Evolutionary conservation across 139 green algal genomes (phyloP), one percentile per base, ranked within the genome.

Genomic region (Chlorella sp.): DNA sequence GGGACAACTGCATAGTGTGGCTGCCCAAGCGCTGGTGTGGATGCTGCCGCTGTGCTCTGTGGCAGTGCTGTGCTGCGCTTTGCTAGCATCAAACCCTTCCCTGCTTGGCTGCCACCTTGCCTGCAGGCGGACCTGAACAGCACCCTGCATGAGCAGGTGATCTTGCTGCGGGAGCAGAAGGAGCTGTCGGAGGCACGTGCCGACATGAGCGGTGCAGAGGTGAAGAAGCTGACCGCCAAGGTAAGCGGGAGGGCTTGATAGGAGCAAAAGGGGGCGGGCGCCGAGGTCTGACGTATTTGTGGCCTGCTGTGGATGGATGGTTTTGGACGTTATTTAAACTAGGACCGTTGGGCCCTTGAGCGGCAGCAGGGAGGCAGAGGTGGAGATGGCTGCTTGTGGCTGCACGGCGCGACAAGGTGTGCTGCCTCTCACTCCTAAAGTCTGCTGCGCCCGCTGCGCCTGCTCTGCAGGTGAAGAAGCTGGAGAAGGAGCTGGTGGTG

Each of bases 401-500:
- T 57, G 48, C 48, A 57, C 7, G 48, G 9, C 48, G 48, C 48
- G 9, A 71, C 21, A 71, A 16, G 7, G 24, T 26, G 64, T 71
- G 64, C 64, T 4, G 24, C 24, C 68, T 36, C 71, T 37, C 32
- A 5, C 68, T 78, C 2, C 32, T 78, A 1, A 34, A 18, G 14
- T 9, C 0, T 30, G 11, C 71, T 5, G 68, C 22, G 68, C 28
- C 48, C 9, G 48, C 48, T 57, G 37, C 77, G 77, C 71, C 28
- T 37, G 28, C 71, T 79, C 19, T 22, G 24, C 93, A 93, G 57
- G 96, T 98, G 69, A 92, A 93, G 30, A 85, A 86, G 26, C 91
- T 98, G 78, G 94, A 97, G 90, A 85, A 83, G 4, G 94, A 95
- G 2, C 94, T 95, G 22, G 92, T 90, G 0, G 84, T 60, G 36